These are phyloP conservation scores for Candida mesenterica DNA, from an alignment of 1,139 yeast genomes.

Conservation along the genomic window DNA sequence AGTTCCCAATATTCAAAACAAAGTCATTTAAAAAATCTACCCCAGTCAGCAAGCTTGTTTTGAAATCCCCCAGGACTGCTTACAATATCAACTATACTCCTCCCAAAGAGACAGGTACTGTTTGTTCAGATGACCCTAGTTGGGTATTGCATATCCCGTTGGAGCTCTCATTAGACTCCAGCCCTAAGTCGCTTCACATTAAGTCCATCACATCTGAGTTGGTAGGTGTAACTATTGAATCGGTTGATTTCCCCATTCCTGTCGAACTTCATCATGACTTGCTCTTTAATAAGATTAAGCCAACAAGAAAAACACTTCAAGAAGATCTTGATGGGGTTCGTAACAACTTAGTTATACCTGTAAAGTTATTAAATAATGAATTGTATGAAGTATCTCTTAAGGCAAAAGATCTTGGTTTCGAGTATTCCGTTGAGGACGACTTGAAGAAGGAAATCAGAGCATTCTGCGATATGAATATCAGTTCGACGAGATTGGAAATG, in stretches of 20 bases:
- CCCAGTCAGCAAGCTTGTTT: constrained; percentile 19
- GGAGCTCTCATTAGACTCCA: constrained; percentile 10
- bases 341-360: constrained; percentile 23
- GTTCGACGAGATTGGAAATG: constrained; percentile 25
- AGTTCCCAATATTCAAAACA: constrained; percentile 3
- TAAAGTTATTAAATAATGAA: constrained; percentile 13
- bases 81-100: constrained; percentile 17
- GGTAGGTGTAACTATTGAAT: constrained; percentile 19
- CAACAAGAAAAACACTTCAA: constrained; percentile 9
- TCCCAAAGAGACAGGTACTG: constrained; percentile 5
- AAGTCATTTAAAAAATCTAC: constrained; percentile 19
- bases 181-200: constrained; percentile 17
- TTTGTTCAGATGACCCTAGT: too few species aligned
- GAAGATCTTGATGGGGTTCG: constrained; percentile 26
- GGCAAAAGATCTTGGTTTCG: constrained; percentile 1
- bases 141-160: constrained; percentile 24
- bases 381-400: not conserved
- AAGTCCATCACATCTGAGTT: constrained; percentile 17
- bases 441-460: constrained; percentile 32
- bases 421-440: constrained; percentile 24
- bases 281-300: constrained; percentile 15
- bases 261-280: constrained; percentile 23
- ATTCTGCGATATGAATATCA: constrained; percentile 28
- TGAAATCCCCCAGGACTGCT: constrained; percentile 16
- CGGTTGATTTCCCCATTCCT: constrained; percentile 21